Evolutionary conservation across 208 protist species (phyloP).

Genomic region (Strigomonas galati): DNA sequence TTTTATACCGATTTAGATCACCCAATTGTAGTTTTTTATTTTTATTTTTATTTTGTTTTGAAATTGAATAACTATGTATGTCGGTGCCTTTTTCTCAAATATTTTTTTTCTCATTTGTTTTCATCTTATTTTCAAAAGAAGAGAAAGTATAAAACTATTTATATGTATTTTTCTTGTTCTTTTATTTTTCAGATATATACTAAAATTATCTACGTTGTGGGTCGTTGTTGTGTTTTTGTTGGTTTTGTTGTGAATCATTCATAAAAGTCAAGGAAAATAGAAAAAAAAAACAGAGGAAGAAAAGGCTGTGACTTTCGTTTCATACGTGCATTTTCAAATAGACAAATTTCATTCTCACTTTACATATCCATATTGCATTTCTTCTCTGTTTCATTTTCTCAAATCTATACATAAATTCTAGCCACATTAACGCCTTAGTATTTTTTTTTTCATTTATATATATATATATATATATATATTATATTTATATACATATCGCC

Average conservation of each 20-base stretch:
- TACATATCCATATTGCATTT: not conserved
- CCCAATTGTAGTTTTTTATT: not conserved
- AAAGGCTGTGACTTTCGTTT: not conserved
- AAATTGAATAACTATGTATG: not conserved
- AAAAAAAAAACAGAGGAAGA: conserved; percentile 5
- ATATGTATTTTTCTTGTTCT: conserved; percentile 5
- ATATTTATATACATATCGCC: no score
- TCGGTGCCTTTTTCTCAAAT: conserved; percentile 3
- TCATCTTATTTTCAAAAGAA: not conserved
- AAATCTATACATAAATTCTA: no score
- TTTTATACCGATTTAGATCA: not conserved
- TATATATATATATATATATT: no score
- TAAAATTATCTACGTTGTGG: no score
- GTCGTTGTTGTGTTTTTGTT: not conserved
- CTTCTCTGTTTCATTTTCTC: conserved; percentile 10
- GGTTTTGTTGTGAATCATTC: not conserved
- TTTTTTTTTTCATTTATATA: no score
- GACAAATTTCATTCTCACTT: no score
- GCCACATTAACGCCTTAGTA: no score
- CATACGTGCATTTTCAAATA: no score
- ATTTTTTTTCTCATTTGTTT: conserved; percentile 1
- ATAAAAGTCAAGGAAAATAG: no score
- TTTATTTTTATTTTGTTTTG: conserved; percentile 1
- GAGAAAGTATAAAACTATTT: not conserved
- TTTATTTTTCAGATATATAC: no score